Conservation (phyloP, 345 rosid species). For the Psidium friedrichsthalianum region DNA sequence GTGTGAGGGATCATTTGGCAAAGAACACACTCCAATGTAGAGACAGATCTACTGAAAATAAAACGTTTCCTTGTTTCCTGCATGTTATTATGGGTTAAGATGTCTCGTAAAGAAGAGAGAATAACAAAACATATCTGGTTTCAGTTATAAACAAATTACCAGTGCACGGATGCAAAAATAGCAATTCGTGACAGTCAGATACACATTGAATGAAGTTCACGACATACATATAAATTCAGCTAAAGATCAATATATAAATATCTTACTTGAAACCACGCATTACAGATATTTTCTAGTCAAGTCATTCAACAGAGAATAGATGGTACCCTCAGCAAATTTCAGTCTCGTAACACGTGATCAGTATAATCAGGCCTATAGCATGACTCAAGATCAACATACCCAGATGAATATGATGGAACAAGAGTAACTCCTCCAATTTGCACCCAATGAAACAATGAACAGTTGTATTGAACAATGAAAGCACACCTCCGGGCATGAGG, state of each 20-base stretch:
- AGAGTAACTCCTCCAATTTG: not conserved
- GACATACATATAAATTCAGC: not conserved
- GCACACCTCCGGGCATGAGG: not conserved
- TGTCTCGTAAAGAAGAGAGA: not conserved
- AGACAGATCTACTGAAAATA: conserved; percentile 13
- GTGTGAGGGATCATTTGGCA: conserved; percentile 45
- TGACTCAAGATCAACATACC: not conserved
- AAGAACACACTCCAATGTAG: conserved; percentile 60
- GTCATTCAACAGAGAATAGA: not conserved
- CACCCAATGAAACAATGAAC: not conserved
- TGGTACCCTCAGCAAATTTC: not conserved
- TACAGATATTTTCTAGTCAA: not conserved
- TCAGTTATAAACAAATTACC: not conserved
- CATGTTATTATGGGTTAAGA: not conserved
- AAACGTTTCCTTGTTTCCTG: conserved; percentile 46
- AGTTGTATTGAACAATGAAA: not conserved
- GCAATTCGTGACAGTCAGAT: not conserved
- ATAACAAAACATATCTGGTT: not conserved
- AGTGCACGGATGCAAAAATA: not conserved
- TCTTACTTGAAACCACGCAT: not conserved
- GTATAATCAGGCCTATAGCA: not conserved
- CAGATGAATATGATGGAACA: not conserved
- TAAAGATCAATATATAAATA: not conserved
- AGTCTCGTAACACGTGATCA: not conserved
- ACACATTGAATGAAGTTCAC: not conserved